Conservation (phyloP, 192 early-diverging fungal genomes). For the Coemansia sp. region DNA sequence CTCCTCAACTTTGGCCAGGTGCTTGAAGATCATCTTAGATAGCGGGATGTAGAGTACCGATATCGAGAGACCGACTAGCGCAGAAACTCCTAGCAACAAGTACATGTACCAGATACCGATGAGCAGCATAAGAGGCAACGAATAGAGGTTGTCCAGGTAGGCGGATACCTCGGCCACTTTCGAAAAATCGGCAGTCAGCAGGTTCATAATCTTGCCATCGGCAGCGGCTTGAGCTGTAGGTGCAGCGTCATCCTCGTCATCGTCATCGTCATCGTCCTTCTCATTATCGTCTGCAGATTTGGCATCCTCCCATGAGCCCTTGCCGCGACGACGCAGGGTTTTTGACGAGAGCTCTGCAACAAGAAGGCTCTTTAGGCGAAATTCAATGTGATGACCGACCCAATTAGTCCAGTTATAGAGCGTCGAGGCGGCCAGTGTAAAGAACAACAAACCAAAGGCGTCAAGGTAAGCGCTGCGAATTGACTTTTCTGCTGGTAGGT, state of each 20-base stretch:
- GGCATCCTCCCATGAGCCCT: constrained; percentile 58
- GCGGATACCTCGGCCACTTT: constrained; percentile 61
- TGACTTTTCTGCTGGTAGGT: not conserved
- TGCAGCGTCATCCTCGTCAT: constrained; percentile 31
- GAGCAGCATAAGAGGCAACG: constrained; percentile 64
- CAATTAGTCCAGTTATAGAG: constrained; percentile 61
- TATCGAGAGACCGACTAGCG: constrained; percentile 73
- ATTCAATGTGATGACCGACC: constrained; percentile 66
- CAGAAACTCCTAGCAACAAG: constrained; percentile 77
- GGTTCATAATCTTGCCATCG: constrained; percentile 73
- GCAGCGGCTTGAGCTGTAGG: constrained; percentile 38
- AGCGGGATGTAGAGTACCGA: constrained; percentile 67
- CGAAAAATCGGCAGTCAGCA: constrained; percentile 72
- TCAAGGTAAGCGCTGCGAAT: constrained; percentile 59
- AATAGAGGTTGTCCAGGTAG: constrained; percentile 65
- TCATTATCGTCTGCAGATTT: constrained; percentile 25
- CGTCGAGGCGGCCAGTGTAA: constrained; percentile 46
- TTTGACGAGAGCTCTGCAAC: constrained; percentile 71
- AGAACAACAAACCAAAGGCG: constrained; percentile 63
- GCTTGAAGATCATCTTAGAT: constrained; percentile 56
- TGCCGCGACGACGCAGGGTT: constrained; percentile 64
- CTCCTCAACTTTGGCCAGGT: constrained; percentile 61
- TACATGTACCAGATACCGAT: constrained; percentile 76
- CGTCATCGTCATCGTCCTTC: constrained; percentile 11
- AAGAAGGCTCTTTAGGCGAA: constrained; percentile 64